Percentiles rank a stretch among this genome's conserved stretches.
These are phyloP conservation scores for Podospora anserina DNA, from an alignment of 495 filamentous ascomycete species.

Conservation along the genomic window DNA sequence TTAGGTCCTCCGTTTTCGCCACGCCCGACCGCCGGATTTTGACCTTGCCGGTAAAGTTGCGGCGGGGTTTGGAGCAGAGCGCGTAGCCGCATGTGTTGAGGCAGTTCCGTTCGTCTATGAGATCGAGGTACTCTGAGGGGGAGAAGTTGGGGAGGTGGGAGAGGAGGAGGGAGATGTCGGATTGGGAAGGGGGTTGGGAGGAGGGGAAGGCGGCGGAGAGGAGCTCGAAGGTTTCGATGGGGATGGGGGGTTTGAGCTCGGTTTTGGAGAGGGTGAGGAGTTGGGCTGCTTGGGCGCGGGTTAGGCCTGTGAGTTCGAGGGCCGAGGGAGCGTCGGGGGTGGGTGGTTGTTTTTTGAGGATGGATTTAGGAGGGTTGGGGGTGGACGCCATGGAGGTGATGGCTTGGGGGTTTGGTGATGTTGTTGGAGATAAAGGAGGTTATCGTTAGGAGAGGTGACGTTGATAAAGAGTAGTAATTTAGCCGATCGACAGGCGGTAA, in stretches of 20 bases:
- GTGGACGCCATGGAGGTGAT: constrained; percentile 2
- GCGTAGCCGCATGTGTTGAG: constrained; percentile 76
- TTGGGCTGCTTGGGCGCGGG: constrained; percentile 76
- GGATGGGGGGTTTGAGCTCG: constrained; percentile 60
- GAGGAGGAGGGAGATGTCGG: constrained; percentile 58
- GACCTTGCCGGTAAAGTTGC: constrained; percentile 19
- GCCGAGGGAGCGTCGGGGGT: not conserved
- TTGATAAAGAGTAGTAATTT: no score
- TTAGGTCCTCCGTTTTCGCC: constrained; percentile 61
- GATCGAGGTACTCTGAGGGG: constrained; percentile 77
- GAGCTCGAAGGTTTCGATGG: constrained; percentile 58
- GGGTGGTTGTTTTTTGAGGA: constrained; percentile 15
- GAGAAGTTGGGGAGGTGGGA: constrained; percentile 65
- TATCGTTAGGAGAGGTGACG: no score
- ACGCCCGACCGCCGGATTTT: constrained; percentile 28
- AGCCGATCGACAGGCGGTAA: no score
- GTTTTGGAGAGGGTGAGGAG: constrained; percentile 63
- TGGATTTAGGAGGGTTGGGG: constrained; percentile 7
- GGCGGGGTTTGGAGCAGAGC: constrained; percentile 53
- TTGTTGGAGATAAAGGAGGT: not conserved
- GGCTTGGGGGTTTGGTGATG: not conserved
- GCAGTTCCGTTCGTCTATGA: constrained; percentile 83
- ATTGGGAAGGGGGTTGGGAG: constrained; percentile 52
- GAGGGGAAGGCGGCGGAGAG: constrained; percentile 59
- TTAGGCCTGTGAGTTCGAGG: constrained; percentile 20